These are phyloP conservation scores for Maudiozyma bulderi DNA, from an alignment of 805 yeast species.

Conservation along the genomic window DNA sequence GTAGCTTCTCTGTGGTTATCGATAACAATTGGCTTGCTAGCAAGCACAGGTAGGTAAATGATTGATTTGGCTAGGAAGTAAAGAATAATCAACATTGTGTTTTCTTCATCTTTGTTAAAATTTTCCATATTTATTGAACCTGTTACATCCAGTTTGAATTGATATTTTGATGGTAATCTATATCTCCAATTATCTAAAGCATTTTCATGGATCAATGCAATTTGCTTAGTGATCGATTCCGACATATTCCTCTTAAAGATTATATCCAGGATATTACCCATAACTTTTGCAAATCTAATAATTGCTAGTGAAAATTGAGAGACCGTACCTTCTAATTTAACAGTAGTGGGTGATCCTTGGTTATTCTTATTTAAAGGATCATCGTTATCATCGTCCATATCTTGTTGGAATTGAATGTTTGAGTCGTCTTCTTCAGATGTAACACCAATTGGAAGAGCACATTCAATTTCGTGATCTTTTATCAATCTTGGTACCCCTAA, in stretches of 20 bases:
- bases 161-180: constrained; percentile 51
- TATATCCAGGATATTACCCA: constrained; percentile 64
- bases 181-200: constrained; percentile 72
- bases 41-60: constrained; percentile 56
- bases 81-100: constrained; percentile 43
- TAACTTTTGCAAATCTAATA: constrained; percentile 60
- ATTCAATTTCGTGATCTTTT: constrained; percentile 75
- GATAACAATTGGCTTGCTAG: constrained; percentile 29
- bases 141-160: constrained; percentile 54
- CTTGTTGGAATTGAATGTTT: constrained; percentile 22
- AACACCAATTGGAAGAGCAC: constrained; percentile 66
- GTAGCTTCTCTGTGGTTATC: background rate
- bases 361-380: constrained; percentile 43
- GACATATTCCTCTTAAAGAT: constrained; percentile 50
- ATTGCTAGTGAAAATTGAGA: constrained; percentile 51
- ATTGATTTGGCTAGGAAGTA: constrained; percentile 56
- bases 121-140: constrained; percentile 31
- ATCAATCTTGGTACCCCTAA: constrained; percentile 76
- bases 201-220: constrained; percentile 43
- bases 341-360: constrained; percentile 25
- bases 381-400: constrained; percentile 29
- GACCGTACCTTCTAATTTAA: constrained; percentile 60
- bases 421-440: constrained; percentile 25
- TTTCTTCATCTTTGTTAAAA: constrained; percentile 30
- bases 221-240: constrained; percentile 18